Base-by-base conservation (phyloP, 768 basidiomycete species). In the Psilocybe tampanensis region DNA sequence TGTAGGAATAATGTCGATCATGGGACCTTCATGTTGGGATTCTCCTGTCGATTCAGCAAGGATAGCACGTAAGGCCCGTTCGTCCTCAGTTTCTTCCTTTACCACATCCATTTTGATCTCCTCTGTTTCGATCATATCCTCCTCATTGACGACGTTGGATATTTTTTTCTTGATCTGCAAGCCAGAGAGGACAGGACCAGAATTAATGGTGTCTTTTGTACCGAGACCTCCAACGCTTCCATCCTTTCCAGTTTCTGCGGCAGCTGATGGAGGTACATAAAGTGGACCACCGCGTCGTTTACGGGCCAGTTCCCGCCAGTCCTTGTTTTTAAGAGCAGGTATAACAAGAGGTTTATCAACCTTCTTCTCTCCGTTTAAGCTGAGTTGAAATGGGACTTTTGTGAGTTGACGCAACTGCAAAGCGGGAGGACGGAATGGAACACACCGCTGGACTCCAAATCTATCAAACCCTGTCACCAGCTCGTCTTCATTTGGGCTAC, bases 361-460 rank as follows among this genome's bases (percentile, higher is more conserved):
- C 49, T 69, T 76, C 59, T 77, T 79, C 53, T 77, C 75, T 54
- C 76, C 78, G 60, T 75, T 73, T 26, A 81, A 64, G 54, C 81
- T 86, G 55, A 13, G 63, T 49, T 62, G 65, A 54, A 59, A 53
- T 61, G 56, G 55, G 66, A 58, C 88, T 88, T 75, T 66, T 83
- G 88, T 91, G 86, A 92, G 90, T 83, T 90, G 84, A 83, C 79
- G 80, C 74, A 73, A 80, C 80, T 76, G 81, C 60, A 60, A 52
- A 41, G 41, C 43, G 22, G 24, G 22, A 24, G 62, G 45, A 60
- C 29, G 41, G 48, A 64, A 65, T 58, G 51, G 60, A 68, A 92
- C 93, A 81, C 88, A 95, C 93, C 93, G 91, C 86, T 91, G 84
- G 60, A 85, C 85, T 34, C 89, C 85, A 58, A 89, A 86, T 55